A percentile compares a stretch with the other conserved stretches of the same genome.
phyloP scores from a whole-genome alignment of 495 filamentous ascomycete species.

The Talaromyces liani region DNA sequence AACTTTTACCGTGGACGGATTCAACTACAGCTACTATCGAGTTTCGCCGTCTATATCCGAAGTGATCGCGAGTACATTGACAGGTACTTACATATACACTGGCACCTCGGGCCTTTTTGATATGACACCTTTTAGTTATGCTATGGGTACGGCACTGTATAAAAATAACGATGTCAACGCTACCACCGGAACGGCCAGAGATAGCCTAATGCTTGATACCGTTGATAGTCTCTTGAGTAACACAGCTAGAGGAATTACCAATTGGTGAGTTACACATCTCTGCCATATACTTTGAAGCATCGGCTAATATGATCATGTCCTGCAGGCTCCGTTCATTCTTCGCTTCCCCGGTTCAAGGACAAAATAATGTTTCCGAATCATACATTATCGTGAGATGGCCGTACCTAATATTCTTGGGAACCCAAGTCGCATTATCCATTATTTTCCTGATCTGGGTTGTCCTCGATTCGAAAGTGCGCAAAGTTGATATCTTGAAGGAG shows the following conservation, averaged over 20 bases:
- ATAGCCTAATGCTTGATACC: neutral
- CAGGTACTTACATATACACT: too few relatives aligned
- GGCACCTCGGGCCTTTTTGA: neutral
- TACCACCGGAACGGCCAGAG: neutral
- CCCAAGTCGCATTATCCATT: neutral
- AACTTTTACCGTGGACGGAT: too few relatives aligned
- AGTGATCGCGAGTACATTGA: too few relatives aligned
- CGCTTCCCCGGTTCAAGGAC: neutral
- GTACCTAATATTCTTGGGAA: neutral
- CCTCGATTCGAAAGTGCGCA: slow-evolving; percentile 1
- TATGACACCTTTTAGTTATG: slow-evolving; percentile 2
- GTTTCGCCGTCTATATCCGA: too few relatives aligned
- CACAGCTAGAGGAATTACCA: slow-evolving; percentile 1
- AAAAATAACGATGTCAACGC: neutral
- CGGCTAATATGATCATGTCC: neutral
- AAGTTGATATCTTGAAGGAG: slow-evolving; percentile 4
- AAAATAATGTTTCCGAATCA: neutral
- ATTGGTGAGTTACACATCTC: neutral
- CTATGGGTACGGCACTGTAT: neutral
- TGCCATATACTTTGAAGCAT: neutral
- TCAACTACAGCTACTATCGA: too few relatives aligned
- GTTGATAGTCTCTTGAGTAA: neutral
- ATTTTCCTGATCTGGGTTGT: slow-evolving; percentile 3
- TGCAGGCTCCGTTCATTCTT: slow-evolving; percentile 2
- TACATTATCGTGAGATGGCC: slow-evolving; percentile 3